A percentile compares a stretch with the other conserved stretches of the same genome.
Conservation (phyloP, 2,329 filamentous ascomycete species). For the Mariannaea elegans region DNA sequence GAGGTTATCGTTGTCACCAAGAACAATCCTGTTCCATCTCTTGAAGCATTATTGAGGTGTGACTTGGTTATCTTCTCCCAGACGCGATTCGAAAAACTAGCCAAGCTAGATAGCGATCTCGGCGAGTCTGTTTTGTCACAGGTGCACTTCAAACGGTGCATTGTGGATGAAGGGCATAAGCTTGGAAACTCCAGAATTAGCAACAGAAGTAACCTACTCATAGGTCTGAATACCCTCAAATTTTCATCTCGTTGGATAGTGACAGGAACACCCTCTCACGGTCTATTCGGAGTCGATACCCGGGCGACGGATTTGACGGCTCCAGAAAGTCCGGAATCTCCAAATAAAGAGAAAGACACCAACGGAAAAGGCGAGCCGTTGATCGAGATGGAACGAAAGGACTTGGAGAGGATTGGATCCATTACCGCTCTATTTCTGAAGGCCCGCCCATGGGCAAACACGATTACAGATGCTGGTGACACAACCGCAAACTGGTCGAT, state of each 20-base stretch:
- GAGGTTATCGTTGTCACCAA: conserved; percentile 70
- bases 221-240: conserved; percentile 61
- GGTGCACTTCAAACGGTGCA: conserved; percentile 86
- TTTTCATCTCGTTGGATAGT: conserved; percentile 86
- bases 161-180: conserved; percentile 91
- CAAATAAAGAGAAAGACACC: conserved; percentile 37
- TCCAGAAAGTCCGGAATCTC: conserved; percentile 8
- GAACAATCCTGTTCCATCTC: conserved; percentile 63
- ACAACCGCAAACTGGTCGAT: conserved; percentile 73
- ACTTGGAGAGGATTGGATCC: conserved; percentile 72
- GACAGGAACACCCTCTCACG: conserved; percentile 87
- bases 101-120: conserved; percentile 42
- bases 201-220: conserved; percentile 64
- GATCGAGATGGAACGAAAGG: conserved; percentile 64
- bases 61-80: conserved; percentile 85
- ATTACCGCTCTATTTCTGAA: conserved; percentile 77
- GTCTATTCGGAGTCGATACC: conserved; percentile 73
- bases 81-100: conserved; percentile 73
- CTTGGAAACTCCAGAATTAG: conserved; percentile 72
- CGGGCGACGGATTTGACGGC: background rate
- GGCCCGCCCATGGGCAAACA: conserved; percentile 81
- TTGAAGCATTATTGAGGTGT: conserved; percentile 67
- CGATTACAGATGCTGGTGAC: conserved; percentile 60
- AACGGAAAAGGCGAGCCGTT: conserved; percentile 44
- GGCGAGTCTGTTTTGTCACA: conserved; percentile 69